Evolutionary conservation across 495 filamentous ascomycete genomes (phyloP), one percentile per base, ranked within the genome.

Genomic region (Aspergillus asperescens): DNA sequence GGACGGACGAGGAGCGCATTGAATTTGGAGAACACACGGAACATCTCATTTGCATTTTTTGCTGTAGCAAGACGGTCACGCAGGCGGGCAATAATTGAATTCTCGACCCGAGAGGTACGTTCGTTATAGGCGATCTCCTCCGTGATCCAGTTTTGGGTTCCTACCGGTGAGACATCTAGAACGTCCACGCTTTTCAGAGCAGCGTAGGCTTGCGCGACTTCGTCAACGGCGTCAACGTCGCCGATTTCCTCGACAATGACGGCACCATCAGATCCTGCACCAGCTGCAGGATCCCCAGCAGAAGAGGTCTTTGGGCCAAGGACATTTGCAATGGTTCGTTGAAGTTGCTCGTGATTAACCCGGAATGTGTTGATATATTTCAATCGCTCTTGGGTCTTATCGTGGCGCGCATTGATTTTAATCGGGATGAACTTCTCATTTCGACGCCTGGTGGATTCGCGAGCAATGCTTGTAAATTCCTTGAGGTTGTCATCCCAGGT

Each of bases 1-100:
- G 94, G 94, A 24, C 93, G 82, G 42, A 99, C 90, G 62, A 99
- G 92, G 42, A 99, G 84, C 23, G 93, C 94, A 62, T 99, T 99
- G 78, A 99, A 99, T 63, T 96, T 96, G 16, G 93, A 99, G 65
- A 97, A 97, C 40, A 99, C 93, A 31, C 94, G 88, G 66, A 99
- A 99, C 93, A 97, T 99, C 65, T 97, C 93, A 64, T 94, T 97
- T 18, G 93, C 93, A 47, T 85, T 91, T 76, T 91, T 97, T 10
- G 93, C 90, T 3, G 88, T 96, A 2, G 92, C 93, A 45, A 99
- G 76, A 35, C 93, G 86, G 70, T 99, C 93, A 60, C 94, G 80
- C 8, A 99, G 73, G 29, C 91, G 82, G 50, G 93, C 90, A 65
- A 99, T 99, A 65, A 99, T 99, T 9, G 94, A 96, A 64, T 97